A percentile compares a stretch with the other conserved stretches of the same genome.
These are phyloP conservation scores for Entoloma clypeatum DNA, from an alignment of 1,284 basidiomycete genomes.

Conservation along the genomic window DNA sequence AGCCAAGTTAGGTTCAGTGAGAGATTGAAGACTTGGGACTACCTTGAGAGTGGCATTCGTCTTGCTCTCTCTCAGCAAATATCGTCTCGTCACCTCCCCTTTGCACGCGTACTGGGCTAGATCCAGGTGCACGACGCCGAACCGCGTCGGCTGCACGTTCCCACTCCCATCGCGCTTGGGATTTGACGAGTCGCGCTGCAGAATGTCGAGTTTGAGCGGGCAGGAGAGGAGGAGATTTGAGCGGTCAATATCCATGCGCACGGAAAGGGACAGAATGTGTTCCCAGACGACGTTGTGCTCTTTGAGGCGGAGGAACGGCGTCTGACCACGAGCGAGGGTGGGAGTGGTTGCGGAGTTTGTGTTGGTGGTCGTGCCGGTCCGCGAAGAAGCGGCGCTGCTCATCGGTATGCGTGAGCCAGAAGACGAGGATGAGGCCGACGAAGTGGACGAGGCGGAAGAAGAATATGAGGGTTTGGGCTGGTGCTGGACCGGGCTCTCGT, in stretches of 20 bases:
- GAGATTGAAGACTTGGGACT: not conserved
- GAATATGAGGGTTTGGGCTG: too few species aligned
- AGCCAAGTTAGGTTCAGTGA: constrained; percentile 4
- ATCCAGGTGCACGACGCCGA: constrained; percentile 67
- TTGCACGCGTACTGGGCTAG: constrained; percentile 71
- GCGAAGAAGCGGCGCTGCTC: not conserved
- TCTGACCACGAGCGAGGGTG: constrained; percentile 50
- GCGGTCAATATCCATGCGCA: constrained; percentile 62
- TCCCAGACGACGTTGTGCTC: constrained; percentile 62
- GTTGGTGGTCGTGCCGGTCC: constrained; percentile 9
- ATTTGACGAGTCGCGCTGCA: constrained; percentile 47
- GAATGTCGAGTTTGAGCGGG: constrained; percentile 62
- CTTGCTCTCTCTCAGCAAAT: constrained; percentile 71
- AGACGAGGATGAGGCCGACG: constrained; percentile 25
- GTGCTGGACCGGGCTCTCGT: too few species aligned
- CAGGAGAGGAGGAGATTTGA: constrained; percentile 48
- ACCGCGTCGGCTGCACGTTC: constrained; percentile 47
- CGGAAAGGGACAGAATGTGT: constrained; percentile 48
- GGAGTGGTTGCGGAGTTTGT: constrained; percentile 11
- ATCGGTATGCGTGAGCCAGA: constrained; percentile 12
- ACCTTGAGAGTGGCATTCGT: constrained; percentile 78
- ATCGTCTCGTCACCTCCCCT: constrained; percentile 62
- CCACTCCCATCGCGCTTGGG: constrained; percentile 4
- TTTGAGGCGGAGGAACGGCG: constrained; percentile 50
- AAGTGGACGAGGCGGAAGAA: constrained; percentile 17